Conservation (phyloP, 345 rosid species). For the Eucalyptus camaldulensis region DNA sequence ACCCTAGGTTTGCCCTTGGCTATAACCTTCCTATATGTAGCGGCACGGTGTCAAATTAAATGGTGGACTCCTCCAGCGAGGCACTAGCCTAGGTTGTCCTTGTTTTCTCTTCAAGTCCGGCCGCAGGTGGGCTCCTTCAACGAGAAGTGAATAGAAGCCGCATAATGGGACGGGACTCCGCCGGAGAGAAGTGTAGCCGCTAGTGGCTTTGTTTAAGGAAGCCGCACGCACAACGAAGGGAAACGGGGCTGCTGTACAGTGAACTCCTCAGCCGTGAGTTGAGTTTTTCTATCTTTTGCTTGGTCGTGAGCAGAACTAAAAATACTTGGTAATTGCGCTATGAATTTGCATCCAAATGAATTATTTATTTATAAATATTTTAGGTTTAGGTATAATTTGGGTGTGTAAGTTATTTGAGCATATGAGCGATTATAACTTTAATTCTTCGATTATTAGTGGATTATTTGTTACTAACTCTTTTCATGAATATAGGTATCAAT, state of each 20-base stretch:
- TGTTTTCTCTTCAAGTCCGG: too few relatives aligned
- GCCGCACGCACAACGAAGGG: neutral
- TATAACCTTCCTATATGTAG: too few relatives aligned
- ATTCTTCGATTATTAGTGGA: fast-evolving
- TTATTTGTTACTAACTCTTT: fast-evolving
- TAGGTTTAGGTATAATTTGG: neutral
- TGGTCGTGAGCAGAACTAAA: neutral
- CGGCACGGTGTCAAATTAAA: too few relatives aligned
- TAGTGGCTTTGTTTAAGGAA: neutral
- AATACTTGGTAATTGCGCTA: neutral
- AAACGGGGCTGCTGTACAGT: neutral
- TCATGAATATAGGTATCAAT: fast-evolving
- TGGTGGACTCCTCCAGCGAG: too few relatives aligned
- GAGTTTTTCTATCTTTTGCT: neutral
- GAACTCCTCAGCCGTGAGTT: neutral
- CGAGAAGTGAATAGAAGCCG: neutral
- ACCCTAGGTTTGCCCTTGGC: too few relatives aligned
- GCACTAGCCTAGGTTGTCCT: too few relatives aligned
- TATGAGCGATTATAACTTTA: too few relatives aligned
- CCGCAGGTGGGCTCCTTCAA: neutral
- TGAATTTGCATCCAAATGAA: neutral
- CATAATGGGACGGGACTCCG: neutral
- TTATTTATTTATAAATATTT: too few relatives aligned
- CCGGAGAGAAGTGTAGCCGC: neutral
- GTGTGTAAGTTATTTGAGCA: too few relatives aligned